These are phyloP conservation scores for Alternaria hordeiaustralica DNA, from an alignment of 2,329 filamentous ascomycete genomes.

Conservation along the genomic window DNA sequence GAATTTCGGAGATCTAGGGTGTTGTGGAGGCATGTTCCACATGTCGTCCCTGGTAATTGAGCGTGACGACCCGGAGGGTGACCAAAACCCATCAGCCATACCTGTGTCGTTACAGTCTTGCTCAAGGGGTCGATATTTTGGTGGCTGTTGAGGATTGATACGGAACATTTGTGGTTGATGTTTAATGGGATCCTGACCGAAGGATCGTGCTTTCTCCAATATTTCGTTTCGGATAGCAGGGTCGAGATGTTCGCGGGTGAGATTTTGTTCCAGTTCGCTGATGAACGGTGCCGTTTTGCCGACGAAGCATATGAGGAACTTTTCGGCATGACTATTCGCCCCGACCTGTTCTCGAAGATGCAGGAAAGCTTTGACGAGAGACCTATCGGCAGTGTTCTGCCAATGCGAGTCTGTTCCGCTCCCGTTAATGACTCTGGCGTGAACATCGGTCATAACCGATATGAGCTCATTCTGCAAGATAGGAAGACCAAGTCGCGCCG, in stretches of 20 bases:
- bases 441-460: not conserved
- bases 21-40: not conserved
- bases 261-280: not conserved
- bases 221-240: not conserved
- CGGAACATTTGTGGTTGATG: not conserved
- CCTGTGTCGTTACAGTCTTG: not conserved
- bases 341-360: not conserved
- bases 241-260: not conserved
- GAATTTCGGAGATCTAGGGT: not conserved
- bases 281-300: not conserved
- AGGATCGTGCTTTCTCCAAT: not conserved
- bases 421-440: not conserved
- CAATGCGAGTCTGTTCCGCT: not conserved
- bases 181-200: not conserved
- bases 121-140: not conserved
- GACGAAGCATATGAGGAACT: slow-evolving; percentile 14
- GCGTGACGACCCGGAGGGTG: not conserved
- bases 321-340: slow-evolving; percentile 5
- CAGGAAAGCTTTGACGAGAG: not conserved
- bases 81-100: not conserved
- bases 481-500: slow-evolving; percentile 6
- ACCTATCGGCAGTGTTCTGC: not conserved
- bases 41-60: not conserved
- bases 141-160: not conserved
- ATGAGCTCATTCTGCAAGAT: slow-evolving; percentile 8